Base-by-base conservation (phyloP, 352 stramenopile genomes). In the Phytophthora colocasiae region DNA sequence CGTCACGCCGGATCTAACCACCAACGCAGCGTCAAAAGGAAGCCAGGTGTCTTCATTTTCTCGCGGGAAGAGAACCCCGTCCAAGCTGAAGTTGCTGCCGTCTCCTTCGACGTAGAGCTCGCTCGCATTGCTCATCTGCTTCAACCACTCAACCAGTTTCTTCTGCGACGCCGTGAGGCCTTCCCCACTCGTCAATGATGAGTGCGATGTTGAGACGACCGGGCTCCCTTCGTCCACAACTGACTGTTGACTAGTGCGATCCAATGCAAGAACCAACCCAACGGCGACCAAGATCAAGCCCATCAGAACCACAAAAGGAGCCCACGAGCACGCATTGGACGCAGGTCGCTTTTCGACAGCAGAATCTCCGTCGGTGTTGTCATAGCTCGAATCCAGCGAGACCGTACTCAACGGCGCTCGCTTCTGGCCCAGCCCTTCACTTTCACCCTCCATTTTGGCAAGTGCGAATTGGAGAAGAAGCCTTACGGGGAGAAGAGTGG, bases 371-470 rank as follows among this genome's bases (percentile, higher is more conserved):
- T 57, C 54, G 5, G 32, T 49, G 14, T 47, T 24, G 15, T 66
- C 64, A 9, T 62, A 68, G 1, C 38, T 61, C 32, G 69, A 71
- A 15, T 71, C 65, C 15, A 77, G 58, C 10, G 69, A 77, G n/a
- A 71, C 59, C 26, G 65, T 74, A 31, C 69, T 77, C n/a, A 52
- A 43, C 22, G 59, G 44, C 26, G 46, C 50, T 15, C 40, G 65
- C 52, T 77, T 74, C n/a, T 49, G 26, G 15, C 26, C 41, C 19
- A 46, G 15, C 15, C 11, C 52, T 17, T 52, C 50, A 3, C 19
- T 44, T 41, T 55, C 66, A 9, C 46, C 14, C 4, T 66, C 59
- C 69, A 77, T 77, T 41, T 71, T 66, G 17, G 12, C 17, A 63
- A 77, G 51, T 77, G 63, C 1, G 12, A 53, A 10, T 19, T 6